These are phyloP conservation scores for Hemerocallis citrina DNA, from an alignment of 106 monocot genomes.

Conservation along the genomic window DNA sequence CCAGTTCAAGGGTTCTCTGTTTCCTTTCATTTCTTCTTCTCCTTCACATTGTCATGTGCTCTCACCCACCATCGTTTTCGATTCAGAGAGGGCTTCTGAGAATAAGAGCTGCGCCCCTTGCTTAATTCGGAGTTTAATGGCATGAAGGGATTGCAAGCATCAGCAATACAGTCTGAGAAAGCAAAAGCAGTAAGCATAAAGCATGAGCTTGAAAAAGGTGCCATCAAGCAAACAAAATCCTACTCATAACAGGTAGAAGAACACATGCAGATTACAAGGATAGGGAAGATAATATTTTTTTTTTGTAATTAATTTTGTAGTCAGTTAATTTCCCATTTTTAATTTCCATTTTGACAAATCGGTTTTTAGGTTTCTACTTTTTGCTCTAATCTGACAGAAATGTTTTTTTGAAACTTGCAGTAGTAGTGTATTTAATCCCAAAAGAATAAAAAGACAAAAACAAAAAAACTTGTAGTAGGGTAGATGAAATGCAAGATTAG, in stretches of 20 bases:
- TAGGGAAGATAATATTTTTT: not conserved
- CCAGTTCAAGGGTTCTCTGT: not conserved
- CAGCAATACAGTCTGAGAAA: not conserved
- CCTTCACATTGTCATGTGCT: not conserved
- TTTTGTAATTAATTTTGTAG: not conserved
- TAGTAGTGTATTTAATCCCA: too few relatives aligned
- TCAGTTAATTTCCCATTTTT: not conserved
- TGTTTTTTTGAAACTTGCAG: not conserved
- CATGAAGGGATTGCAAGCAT: not conserved
- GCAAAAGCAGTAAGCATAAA: not conserved
- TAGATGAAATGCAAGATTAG: not conserved
- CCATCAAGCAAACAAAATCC: constrained; percentile 7
- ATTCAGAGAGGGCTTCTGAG: not conserved
- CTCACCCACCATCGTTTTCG: not conserved
- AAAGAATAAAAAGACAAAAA: too few relatives aligned
- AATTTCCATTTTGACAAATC: too few relatives aligned
- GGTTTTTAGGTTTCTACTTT: not conserved
- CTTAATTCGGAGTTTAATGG: not conserved
- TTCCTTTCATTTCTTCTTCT: not conserved
- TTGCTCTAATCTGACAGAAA: not conserved
- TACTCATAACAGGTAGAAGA: constrained; percentile 2
- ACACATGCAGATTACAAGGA: not conserved
- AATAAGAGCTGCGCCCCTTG: not conserved
- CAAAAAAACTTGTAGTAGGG: not conserved
- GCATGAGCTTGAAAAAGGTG: not conserved